Evolutionary conservation across 2,329 filamentous ascomycete species (phyloP), one percentile per base, ranked within the genome.

Genomic region (Diplodia sapinea): DNA sequence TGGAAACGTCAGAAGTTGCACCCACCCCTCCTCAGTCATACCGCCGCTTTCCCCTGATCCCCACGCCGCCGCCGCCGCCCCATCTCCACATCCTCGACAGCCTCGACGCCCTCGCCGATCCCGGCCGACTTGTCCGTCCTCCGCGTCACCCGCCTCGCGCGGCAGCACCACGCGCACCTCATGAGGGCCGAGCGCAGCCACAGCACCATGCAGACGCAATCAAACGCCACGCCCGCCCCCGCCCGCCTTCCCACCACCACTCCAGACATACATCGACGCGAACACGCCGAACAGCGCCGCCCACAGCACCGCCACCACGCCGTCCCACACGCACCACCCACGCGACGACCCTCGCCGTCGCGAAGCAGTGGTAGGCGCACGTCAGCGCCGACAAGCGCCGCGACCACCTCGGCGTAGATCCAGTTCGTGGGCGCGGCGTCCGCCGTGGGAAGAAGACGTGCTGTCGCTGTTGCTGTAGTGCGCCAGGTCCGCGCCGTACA

Each of bases 241-340:
- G 49, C 49, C 56, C 56, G n/a, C 40, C 55, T 6, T n/a, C 55
- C 36, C 6, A 26, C 23, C 15, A 23, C 6, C 40, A 26, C 23
- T 26, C 7, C 13, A 15, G 6, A 61, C 1, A 13, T 20, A 61
- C 23, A 15, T 20, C 23, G 13, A 11, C 15, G 23, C 61, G 26
- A 64, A 64, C 29, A 64, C 61, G 9, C 61, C 61, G 1, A 52
- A 43, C 47, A 15, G 23, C 2, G 61, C 61, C 3, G 61, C 61
- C 61, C 61, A 64, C 61, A 64, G 61, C 61, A 52, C 61, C 17
- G 13, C 29, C 2, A 64, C 23, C 11, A 40, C 61, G 29, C 23
- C 33, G n/a, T 64, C 61, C 47, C 61, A 64, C 31, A 52, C 47
- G 43, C 43, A 51, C 61, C 47, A 64, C 23, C n/a, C 31, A 33